phyloP scores from a whole-genome alignment of 495 filamentous ascomycete genomes.

The Hyaloscypha variabilis region DNA sequence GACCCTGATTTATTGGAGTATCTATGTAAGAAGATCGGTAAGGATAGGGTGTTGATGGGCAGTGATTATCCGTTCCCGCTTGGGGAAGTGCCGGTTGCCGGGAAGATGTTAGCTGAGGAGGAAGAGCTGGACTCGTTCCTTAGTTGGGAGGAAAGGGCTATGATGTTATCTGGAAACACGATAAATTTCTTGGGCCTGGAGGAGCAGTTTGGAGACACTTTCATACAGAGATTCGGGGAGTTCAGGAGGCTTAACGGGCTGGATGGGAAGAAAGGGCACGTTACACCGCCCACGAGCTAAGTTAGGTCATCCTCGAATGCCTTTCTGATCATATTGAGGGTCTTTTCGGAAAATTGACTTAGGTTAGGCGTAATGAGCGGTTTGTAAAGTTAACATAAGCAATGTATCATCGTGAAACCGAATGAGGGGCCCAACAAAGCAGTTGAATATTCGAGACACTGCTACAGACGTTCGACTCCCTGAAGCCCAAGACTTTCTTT shows the following conservation, averaged over 20 bases:
- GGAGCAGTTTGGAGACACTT: background rate
- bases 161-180: slow-evolving; percentile 5
- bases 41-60: slow-evolving; percentile 9
- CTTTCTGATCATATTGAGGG: too few relatives aligned
- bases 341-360: too few relatives aligned
- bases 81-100: slow-evolving; percentile 7
- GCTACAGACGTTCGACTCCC: too few relatives aligned
- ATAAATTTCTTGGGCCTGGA: slow-evolving; percentile 6
- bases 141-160: slow-evolving; percentile 8
- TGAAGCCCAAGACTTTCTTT: too few relatives aligned
- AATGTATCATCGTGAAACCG: too few relatives aligned
- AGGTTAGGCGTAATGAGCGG: too few relatives aligned
- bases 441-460: too few relatives aligned
- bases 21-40: slow-evolving; percentile 11
- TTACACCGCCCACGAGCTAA: background rate
- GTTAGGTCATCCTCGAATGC: too few relatives aligned
- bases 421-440: too few relatives aligned
- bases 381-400: too few relatives aligned
- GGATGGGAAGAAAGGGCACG: background rate
- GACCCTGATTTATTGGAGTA: slow-evolving; percentile 14
- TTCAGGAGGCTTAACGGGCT: background rate
- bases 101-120: slow-evolving; percentile 9
- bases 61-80: slow-evolving; percentile 19
- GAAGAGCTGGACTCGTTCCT: slow-evolving; percentile 3
- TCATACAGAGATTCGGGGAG: background rate